Base-by-base conservation (phyloP, 2,329 filamentous ascomycete species). In the Penicillium sp. region DNA sequence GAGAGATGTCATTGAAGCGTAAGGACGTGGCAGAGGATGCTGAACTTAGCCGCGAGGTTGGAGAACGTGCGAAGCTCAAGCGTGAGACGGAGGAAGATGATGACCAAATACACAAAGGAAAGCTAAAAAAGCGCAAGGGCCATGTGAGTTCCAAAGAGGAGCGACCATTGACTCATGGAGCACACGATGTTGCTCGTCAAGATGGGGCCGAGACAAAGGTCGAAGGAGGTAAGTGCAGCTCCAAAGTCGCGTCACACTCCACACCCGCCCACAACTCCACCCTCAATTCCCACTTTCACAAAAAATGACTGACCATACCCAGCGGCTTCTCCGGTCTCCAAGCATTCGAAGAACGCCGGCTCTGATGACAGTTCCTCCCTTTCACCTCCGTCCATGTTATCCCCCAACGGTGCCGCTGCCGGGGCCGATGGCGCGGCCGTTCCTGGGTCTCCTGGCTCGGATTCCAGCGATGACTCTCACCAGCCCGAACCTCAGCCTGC, bases 61-160 rank as follows among this genome's bases (percentile, higher is more conserved):
- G 76, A 46, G 76, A 81, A 40, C 73, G 78, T 36, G 51, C 67
- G 28, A 69, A 66, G 48, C 61, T 72, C 61, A 74, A 73, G 59
- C 62, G 69, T 40, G 70, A 74, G 55, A 65, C 63, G 3, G 67
- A 75, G 42, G 70, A 73, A 37, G 68, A 72, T 26, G 68, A 73
- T 38, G 69, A 76, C 35, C 64, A 75, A 68, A 68, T 67, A 23
- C 61, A 80, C 59, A 78, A 80, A 63, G 71, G 75, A 20, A 89
- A 90, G 66, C 77, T 85, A 55, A 89, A 87, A 76, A 89, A 87
- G 73, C 83, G 86, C 65, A 89, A 89, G 70, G 86, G 85, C 20
- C 74, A 79, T 6, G 81, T 84, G 47, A 74, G 68, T 44, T 70
- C 79, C 26, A 80, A 78, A 49, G 81, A 86, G 51, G 77, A 81